These are phyloP conservation scores for Trichoderma cornu-damae DNA, from an alignment of 2,329 filamentous ascomycete genomes.

Conservation along the genomic window DNA sequence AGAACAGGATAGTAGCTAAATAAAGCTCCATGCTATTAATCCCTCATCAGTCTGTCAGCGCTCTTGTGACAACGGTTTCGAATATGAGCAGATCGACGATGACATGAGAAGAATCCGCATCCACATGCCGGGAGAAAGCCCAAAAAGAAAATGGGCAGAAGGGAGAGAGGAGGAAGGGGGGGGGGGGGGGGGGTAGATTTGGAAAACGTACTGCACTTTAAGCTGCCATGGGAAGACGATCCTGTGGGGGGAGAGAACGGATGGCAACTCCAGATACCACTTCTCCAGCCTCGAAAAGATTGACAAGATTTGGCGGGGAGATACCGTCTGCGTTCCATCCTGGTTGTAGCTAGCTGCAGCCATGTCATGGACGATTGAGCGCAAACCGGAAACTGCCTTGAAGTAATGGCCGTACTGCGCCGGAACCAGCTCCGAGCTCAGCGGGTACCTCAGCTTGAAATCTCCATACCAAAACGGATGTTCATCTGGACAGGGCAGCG, in stretches of 20 bases:
- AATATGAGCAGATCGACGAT: no score
- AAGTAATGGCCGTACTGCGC: slow-evolving; percentile 27
- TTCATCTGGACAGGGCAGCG: slow-evolving; percentile 25
- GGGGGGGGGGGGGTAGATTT: no score
- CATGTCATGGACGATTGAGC: slow-evolving; percentile 30
- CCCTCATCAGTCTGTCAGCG: not conserved
- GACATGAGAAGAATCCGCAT: no score
- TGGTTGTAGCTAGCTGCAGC: not conserved
- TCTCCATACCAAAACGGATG: slow-evolving; percentile 30
- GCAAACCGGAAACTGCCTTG: slow-evolving; percentile 26
- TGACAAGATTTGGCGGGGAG: slow-evolving; percentile 15
- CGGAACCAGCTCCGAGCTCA: slow-evolving; percentile 20
- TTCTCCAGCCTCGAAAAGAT: slow-evolving; percentile 19
- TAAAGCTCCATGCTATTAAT: slow-evolving; percentile 13
- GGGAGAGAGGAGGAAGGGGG: not conserved
- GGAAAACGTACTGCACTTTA: slow-evolving; percentile 29
- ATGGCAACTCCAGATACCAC: slow-evolving; percentile 27
- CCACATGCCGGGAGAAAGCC: no score
- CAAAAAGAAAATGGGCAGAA: no score
- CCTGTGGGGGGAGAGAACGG: slow-evolving; percentile 22
- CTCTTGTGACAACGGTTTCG: no score
- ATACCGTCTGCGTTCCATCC: not conserved
- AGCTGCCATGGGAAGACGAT: slow-evolving; percentile 30
- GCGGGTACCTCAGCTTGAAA: slow-evolving; percentile 30
- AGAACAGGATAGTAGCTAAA: slow-evolving; percentile 2